phyloP scores from a whole-genome alignment of 371 early-diverging fungal species.

The Mortierella sp. region DNA sequence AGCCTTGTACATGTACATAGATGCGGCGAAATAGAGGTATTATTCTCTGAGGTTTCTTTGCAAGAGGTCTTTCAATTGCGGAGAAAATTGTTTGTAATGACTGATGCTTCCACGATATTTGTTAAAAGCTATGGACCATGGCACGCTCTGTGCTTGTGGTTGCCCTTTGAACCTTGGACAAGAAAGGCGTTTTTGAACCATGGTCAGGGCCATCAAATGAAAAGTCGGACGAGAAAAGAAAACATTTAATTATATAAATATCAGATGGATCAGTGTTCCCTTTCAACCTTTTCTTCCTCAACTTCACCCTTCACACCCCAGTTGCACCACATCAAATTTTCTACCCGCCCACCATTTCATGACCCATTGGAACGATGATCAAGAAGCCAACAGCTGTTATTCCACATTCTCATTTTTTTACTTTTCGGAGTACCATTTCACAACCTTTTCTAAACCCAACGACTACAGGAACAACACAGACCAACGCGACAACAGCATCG shows the following conservation, averaged over 20 bases:
- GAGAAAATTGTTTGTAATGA: background rate
- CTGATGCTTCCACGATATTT: background rate
- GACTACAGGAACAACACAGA: too few species aligned
- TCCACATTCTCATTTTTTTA: background rate
- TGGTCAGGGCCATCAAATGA: too few species aligned
- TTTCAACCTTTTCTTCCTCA: background rate
- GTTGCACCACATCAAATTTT: background rate
- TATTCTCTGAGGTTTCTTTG: background rate
- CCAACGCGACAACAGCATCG: background rate
- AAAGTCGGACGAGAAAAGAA: background rate
- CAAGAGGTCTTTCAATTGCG: background rate
- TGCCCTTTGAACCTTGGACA: background rate
- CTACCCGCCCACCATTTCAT: background rate
- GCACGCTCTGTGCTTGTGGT: background rate
- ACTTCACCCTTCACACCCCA: background rate
- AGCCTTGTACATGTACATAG: background rate
- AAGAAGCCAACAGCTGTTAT: background rate
- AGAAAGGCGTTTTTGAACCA: background rate
- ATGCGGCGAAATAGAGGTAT: background rate
- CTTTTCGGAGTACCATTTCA: too few species aligned
- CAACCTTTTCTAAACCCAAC: background rate
- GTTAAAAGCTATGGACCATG: background rate
- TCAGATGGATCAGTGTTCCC: background rate
- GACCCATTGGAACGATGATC: background rate
- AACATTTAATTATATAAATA: background rate